A percentile compares a stretch with the other conserved stretches of the same genome.
Evolutionary conservation across 1,139 yeast species (phyloP).

Genomic region (Kurtzmaniella quercitrusa): DNA sequence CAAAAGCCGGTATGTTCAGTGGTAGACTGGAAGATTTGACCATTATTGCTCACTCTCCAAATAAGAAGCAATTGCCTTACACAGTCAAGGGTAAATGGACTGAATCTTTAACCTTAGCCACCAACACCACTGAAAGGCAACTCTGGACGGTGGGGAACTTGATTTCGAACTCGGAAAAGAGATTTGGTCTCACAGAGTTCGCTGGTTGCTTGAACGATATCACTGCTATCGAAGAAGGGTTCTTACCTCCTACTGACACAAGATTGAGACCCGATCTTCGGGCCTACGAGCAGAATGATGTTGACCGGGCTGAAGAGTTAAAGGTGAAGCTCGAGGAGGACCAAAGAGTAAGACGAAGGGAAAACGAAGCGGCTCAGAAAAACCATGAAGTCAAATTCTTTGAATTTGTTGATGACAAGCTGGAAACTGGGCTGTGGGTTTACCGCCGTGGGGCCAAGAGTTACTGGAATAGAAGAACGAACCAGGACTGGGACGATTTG

Average conservation of each 20-base stretch:
- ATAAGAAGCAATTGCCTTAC: constrained; percentile 32
- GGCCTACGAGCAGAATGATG: constrained; percentile 63
- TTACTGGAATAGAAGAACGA: constrained; percentile 77
- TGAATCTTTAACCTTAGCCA: constrained; percentile 44
- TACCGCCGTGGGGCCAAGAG: constrained; percentile 57
- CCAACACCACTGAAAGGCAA: constrained; percentile 35
- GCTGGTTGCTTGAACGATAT: constrained; percentile 79
- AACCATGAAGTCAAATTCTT: constrained; percentile 63
- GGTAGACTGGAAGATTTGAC: constrained; percentile 81
- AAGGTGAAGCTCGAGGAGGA: constrained; percentile 70
- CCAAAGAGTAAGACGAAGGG: constrained; percentile 75
- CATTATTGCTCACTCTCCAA: constrained; percentile 47
- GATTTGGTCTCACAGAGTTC: constrained; percentile 83
- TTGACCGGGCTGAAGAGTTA: constrained; percentile 64
- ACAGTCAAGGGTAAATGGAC: constrained; percentile 78
- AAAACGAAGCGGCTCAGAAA: constrained; percentile 41
- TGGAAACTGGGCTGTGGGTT: constrained; percentile 52
- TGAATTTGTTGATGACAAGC: constrained; percentile 35
- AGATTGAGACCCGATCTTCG: constrained; percentile 83
- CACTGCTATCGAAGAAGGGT: constrained; percentile 60
- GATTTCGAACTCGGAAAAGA: constrained; percentile 52
- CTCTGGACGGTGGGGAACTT: constrained; percentile 69
- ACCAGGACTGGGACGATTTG: constrained; percentile 55
- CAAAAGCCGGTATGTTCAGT: constrained; percentile 69
- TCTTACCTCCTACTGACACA: constrained; percentile 81